phyloP scores from a whole-genome alignment of 2,329 filamentous ascomycete genomes.

The Sporothrix dimorphospora region DNA sequence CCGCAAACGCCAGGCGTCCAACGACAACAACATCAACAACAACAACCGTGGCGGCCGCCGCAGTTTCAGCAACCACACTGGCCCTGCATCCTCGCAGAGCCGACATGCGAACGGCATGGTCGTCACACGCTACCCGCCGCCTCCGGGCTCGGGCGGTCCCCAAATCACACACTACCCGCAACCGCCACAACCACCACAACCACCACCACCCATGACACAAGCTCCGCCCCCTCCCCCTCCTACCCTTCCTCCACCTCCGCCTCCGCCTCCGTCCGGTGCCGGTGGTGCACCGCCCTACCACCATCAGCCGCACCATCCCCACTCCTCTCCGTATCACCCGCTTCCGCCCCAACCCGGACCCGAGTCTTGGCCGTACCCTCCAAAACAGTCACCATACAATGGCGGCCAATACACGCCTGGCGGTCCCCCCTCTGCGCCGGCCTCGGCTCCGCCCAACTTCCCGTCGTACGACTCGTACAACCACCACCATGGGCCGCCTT shows the following conservation, averaged over 20 bases:
- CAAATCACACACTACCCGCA: slow-evolving; percentile 37
- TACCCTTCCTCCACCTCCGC: slow-evolving; percentile 33
- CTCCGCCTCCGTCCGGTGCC: slow-evolving; percentile 30
- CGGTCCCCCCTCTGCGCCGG: background rate
- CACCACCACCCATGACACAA: slow-evolving; percentile 30
- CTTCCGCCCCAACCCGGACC: background rate
- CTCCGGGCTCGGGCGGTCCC: slow-evolving; percentile 42
- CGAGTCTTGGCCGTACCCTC: background rate
- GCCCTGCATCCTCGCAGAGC: slow-evolving; percentile 34
- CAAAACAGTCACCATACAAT: background rate
- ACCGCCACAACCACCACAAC: slow-evolving; percentile 35
- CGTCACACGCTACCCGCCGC: slow-evolving; percentile 45
- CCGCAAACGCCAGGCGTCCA: slow-evolving; percentile 34
- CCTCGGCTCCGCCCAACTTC: slow-evolving; percentile 31
- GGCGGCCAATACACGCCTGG: slow-evolving; percentile 2
- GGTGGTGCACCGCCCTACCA: background rate
- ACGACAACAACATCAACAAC: background rate
- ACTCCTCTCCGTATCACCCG: background rate
- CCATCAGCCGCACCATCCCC: background rate
- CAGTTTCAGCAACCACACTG: slow-evolving; percentile 22
- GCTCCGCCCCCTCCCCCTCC: slow-evolving; percentile 29
- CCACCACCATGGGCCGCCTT: slow-evolving; percentile 18
- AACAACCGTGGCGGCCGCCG: background rate
- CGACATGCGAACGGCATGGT: slow-evolving; percentile 41
- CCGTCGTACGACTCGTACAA: slow-evolving; percentile 32